phyloP scores from a whole-genome alignment of 2,329 filamentous ascomycete genomes.

The Trichoderma sp. region DNA sequence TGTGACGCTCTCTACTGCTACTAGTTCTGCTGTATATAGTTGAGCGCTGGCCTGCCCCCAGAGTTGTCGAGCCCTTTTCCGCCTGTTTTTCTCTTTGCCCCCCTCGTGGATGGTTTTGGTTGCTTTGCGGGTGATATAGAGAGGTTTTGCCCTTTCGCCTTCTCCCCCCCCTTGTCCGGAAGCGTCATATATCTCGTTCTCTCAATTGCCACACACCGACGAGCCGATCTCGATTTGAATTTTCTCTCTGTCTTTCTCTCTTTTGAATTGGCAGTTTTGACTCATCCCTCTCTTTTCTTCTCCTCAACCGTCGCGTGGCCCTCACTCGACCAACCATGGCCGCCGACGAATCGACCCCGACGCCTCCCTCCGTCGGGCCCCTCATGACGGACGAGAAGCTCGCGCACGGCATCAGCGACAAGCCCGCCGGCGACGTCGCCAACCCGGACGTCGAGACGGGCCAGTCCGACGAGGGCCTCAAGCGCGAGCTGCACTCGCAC shows the following conservation, averaged over 20 bases:
- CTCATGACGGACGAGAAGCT: constrained; percentile 37
- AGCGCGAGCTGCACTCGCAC: constrained; percentile 43
- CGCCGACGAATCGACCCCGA: constrained; percentile 25
- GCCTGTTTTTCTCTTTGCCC: background rate
- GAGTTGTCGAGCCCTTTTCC: background rate
- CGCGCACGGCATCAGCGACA: constrained; percentile 37
- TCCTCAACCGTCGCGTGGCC: background rate
- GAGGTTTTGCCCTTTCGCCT: too few species aligned
- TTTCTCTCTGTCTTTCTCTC: background rate
- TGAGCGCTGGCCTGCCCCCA: constrained; percentile 14
- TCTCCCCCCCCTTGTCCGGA: too few species aligned
- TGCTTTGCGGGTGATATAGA: too few species aligned
- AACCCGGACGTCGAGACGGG: constrained; percentile 43
- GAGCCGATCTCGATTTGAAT: too few species aligned
- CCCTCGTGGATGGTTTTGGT: background rate
- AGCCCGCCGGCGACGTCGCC: constrained; percentile 28
- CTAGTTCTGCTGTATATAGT: constrained; percentile 5
- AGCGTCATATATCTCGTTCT: too few species aligned
- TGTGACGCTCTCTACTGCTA: background rate
- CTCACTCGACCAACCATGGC: constrained; percentile 17
- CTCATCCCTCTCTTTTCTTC: constrained; percentile 4
- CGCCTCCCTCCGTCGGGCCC: constrained; percentile 17
- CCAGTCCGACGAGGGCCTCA: constrained; percentile 41
- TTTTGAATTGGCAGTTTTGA: background rate
- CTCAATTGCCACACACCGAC: too few species aligned